These are phyloP conservation scores for Arthrobotrys pseudoclavata DNA, from an alignment of 2,329 filamentous ascomycete species.

Conservation along the genomic window DNA sequence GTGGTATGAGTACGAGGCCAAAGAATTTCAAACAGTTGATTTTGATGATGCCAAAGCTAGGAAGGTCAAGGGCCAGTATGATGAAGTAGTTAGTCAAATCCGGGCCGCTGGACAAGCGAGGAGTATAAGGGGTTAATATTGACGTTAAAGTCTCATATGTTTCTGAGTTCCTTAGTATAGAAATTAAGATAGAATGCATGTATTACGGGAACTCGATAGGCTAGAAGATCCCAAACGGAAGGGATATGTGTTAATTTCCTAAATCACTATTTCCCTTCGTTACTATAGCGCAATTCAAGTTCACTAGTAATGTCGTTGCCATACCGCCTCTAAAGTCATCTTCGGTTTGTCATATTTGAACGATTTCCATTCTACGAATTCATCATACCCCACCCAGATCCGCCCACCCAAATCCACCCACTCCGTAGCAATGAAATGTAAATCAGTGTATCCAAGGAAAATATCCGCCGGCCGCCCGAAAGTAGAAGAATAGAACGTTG, in stretches of 20 bases:
- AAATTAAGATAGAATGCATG: too few species aligned
- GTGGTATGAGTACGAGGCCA: slow-evolving; percentile 6
- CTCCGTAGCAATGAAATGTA: not conserved
- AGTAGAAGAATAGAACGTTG: not conserved
- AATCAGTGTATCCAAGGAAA: slow-evolving; percentile 3
- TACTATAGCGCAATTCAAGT: too few species aligned
- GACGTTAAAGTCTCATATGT: not conserved
- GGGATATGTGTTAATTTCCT: too few species aligned
- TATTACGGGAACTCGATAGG: too few species aligned
- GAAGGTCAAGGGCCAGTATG: not conserved
- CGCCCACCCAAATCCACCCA: not conserved
- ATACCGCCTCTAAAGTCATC: not conserved
- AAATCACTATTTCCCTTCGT: too few species aligned
- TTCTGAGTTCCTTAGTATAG: not conserved
- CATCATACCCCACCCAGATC: not conserved
- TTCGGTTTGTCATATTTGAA: not conserved
- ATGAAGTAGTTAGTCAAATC: not conserved
- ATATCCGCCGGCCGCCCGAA: slow-evolving; percentile 6
- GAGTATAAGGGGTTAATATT: not conserved
- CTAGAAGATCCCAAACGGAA: not conserved
- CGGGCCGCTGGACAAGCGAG: not conserved
- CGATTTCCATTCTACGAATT: not conserved
- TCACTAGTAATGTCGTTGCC: not conserved
- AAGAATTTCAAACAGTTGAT: not conserved
- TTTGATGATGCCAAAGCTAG: not conserved